These are phyloP conservation scores for Cryphonectria radicalis DNA, from an alignment of 2,329 filamentous ascomycete species.

Conservation along the genomic window DNA sequence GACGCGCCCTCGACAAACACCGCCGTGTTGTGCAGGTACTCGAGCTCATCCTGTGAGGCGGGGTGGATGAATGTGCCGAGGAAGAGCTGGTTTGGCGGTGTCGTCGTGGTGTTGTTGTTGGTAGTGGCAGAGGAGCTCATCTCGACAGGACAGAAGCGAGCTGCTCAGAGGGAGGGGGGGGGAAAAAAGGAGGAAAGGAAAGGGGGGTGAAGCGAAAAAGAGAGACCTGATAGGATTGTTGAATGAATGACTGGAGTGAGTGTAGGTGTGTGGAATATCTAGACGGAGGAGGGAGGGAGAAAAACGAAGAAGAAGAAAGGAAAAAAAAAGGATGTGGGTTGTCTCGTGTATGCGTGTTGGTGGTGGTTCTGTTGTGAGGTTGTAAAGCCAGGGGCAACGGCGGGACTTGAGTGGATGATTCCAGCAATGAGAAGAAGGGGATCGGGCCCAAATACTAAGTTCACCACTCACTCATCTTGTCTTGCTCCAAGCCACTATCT, in stretches of 20 bases:
- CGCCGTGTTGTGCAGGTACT: constrained; percentile 55
- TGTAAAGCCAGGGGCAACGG: neutral
- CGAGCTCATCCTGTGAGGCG: constrained; percentile 51
- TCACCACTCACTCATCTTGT: neutral
- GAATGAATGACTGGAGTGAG: neutral
- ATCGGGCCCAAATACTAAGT: too few relatives aligned
- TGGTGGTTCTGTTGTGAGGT: constrained; percentile 1
- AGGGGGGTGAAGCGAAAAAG: neutral
- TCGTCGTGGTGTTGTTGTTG: constrained; percentile 6
- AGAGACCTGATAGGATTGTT: neutral
- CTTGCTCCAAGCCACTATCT: constrained; percentile 18
- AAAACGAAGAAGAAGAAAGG: neutral
- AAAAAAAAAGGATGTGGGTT: neutral
- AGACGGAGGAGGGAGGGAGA: neutral
- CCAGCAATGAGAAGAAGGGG: neutral
- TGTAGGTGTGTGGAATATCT: neutral
- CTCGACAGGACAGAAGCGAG: neutral
- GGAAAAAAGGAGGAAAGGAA: neutral
- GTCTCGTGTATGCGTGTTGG: constrained; percentile 9
- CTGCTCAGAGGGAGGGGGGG: neutral
- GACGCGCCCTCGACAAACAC: constrained; percentile 51
- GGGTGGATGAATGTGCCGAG: constrained; percentile 61
- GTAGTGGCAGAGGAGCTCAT: neutral
- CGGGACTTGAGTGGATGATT: neutral
- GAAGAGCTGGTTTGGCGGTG: constrained; percentile 50